These are phyloP conservation scores for Penicillium decumbens DNA, from an alignment of 2,329 filamentous ascomycete genomes.

Conservation along the genomic window DNA sequence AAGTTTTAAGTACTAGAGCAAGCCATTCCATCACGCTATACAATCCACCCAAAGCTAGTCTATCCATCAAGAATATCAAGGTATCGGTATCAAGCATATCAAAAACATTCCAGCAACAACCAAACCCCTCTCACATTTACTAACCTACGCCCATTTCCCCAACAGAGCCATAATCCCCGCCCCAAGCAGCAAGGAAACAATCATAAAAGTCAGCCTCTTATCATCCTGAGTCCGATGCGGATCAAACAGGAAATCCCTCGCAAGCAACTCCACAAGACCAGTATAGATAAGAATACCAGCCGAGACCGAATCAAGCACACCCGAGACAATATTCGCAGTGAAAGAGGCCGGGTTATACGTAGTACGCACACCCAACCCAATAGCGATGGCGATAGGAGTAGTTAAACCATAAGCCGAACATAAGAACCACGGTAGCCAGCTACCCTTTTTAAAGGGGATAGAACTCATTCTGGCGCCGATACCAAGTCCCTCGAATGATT, in stretches of 20 bases:
- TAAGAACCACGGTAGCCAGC: conserved; percentile 49
- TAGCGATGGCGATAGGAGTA: conserved; percentile 49
- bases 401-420: conserved; percentile 50
- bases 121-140: not conserved
- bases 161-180: conserved; percentile 47
- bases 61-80: not conserved
- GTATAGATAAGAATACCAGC: conserved; percentile 51
- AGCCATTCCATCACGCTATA: not conserved
- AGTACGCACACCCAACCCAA: conserved; percentile 46
- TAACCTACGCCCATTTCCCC: conserved; percentile 47
- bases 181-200: conserved; percentile 40
- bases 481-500: conserved; percentile 60
- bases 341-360: conserved; percentile 42
- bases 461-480: conserved; percentile 58
- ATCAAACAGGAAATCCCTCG: conserved; percentile 50
- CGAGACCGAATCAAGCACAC: conserved; percentile 46
- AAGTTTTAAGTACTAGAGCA: not conserved
- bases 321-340: conserved; percentile 44
- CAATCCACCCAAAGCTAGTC: not conserved
- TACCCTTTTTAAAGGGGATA: conserved; percentile 48
- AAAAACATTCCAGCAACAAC: not conserved
- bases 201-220: conserved; percentile 41
- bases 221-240: conserved; percentile 41
- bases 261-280: conserved; percentile 48
- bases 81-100: not conserved